phyloP scores from a whole-genome alignment of 1,284 basidiomycete genomes.

The Apiotrichum gracile region DNA sequence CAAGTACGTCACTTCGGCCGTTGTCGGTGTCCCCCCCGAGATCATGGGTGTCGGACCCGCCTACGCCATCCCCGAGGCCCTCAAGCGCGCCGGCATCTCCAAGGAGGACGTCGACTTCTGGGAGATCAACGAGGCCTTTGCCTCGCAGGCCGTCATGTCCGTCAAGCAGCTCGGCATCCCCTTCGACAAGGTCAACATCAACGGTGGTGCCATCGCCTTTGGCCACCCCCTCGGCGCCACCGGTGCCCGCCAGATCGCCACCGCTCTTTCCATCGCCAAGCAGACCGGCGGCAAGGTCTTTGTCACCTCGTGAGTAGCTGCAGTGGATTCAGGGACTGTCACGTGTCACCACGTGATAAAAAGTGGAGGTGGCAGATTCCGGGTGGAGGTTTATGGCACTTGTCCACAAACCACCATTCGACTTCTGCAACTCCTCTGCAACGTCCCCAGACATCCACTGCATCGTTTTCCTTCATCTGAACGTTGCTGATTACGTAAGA shows the following conservation, averaged over 20 bases:
- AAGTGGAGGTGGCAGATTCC: no score
- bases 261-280: conserved; percentile 73
- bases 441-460: no score
- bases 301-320: conserved; percentile 60
- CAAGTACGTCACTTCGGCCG: conserved; percentile 76
- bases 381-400: no score
- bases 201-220: conserved; percentile 82
- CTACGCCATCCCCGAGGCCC: conserved; percentile 78
- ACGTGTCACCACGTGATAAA: no score
- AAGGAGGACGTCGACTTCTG: conserved; percentile 81
- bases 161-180: conserved; percentile 67
- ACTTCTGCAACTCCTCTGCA: no score
- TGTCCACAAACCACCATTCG: no score
- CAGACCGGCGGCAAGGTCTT: conserved; percentile 77
- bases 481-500: no score
- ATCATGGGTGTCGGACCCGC: conserved; percentile 90
- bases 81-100: conserved; percentile 65
- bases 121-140: conserved; percentile 87
- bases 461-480: no score
- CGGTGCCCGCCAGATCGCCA: conserved; percentile 79
- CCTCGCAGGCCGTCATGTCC: conserved; percentile 79
- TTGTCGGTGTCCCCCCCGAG: conserved; percentile 75
- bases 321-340: no score
- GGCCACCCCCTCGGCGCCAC: conserved; percentile 68
- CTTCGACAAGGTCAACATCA: conserved; percentile 77